A percentile compares a stretch with the other conserved stretches of the same genome.
Conservation (phyloP, 2,329 filamentous ascomycete species). For the Zymoseptoria crescenta region DNA sequence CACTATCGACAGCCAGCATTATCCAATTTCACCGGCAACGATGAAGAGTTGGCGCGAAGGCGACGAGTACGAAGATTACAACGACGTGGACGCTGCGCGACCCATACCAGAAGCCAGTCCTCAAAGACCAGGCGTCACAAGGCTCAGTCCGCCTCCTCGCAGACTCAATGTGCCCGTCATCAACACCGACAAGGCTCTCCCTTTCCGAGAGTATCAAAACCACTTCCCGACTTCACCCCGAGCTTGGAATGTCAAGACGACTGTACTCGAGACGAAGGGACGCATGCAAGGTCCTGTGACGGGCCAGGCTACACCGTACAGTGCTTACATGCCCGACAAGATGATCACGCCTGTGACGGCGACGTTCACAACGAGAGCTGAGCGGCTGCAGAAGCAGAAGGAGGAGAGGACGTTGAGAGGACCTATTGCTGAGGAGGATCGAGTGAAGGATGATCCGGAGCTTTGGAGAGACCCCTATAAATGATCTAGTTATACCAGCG, state of each 20-base stretch:
- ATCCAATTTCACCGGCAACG: conserved; percentile 28
- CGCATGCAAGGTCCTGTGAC: conserved; percentile 26
- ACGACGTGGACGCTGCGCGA: neutral
- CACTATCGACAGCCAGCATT: conserved; percentile 23
- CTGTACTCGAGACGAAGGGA: conserved; percentile 33
- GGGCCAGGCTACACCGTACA: conserved; percentile 61
- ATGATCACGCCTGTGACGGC: conserved; percentile 70
- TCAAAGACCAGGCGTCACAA: neutral
- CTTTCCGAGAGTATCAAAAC: conserved; percentile 9
- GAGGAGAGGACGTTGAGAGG: conserved; percentile 47
- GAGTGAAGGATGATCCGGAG: conserved; percentile 54
- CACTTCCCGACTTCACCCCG: conserved; percentile 9
- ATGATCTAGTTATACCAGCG: neutral
- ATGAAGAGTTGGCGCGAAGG: conserved; percentile 1
- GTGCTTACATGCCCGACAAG: conserved; percentile 71
- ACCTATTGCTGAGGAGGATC: conserved; percentile 52
- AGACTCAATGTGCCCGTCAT: conserved; percentile 4
- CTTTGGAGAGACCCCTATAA: conserved; percentile 44
- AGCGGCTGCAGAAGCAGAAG: conserved; percentile 61
- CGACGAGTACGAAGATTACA: neutral
- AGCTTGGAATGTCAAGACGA: conserved; percentile 34
- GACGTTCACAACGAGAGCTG: conserved; percentile 59
- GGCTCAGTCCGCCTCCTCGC: neutral
- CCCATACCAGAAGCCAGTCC: neutral
- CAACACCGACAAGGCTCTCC: neutral